Evolutionary conservation across 306 rosid species (phyloP), one percentile per base, ranked within the genome.

Genomic region (Rosa chinensis): DNA sequence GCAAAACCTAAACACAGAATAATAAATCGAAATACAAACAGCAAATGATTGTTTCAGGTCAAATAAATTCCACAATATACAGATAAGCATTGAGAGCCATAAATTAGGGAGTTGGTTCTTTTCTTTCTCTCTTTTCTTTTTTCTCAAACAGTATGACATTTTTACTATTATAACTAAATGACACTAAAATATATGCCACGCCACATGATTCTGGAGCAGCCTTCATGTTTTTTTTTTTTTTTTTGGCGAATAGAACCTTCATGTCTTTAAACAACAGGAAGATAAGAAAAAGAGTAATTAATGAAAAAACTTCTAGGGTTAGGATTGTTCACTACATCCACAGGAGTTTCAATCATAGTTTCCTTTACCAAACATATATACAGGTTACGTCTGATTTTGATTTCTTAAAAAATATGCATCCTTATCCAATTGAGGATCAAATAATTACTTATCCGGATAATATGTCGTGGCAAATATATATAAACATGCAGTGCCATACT

Each of bases 381-480:
- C 18, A 21, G 35, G 39, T 61, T 10, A 5, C 17, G 11, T 61
- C 37, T 23, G 37, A 61, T 23, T 23, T 61, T 25, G 17, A 61
- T 61, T 61, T 25, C 39, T 61, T 21, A 50, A 35, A 10, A 37
- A 37, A 69, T 70, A 42, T 55, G 47, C 10, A 42, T 16, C 11
- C 73, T 28, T 66, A 55, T 73, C 68, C 78, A 42, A 53, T 4
- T 17, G 3, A 21, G 49, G 68, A 23, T 74, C 78, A 56, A 56
- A n/a, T 40, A 14, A 13, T 74, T 40, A 74, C 53, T 40, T 23
- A 40, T 40, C 61, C 40, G 77, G 77, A 74, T 23, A 47, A 66
- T 66, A 64, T 64, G 45, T 21, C 35, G 39, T n/a, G 77, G 40
- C 70, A 66, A 66, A 35, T 66, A 66, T 37, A 37, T 7, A 16